Evolutionary conservation across 257 asterid species (phyloP).

Genomic region (Ligustrum vulgare): DNA sequence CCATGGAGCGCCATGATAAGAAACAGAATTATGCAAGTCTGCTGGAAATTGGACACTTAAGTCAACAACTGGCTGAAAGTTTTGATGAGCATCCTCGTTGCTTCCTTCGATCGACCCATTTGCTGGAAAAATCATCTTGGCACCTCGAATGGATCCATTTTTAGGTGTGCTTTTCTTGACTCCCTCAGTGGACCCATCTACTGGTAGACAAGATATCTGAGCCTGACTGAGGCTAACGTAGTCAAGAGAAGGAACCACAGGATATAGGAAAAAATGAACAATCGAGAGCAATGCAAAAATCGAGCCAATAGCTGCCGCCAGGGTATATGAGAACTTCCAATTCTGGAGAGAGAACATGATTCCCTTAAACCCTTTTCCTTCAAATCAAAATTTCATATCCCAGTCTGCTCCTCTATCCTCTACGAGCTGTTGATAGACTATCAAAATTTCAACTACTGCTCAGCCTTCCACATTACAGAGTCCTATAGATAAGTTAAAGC

Average conservation of each 20-base stretch:
- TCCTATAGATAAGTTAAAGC: slow-evolving; percentile 25
- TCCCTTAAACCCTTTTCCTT: slow-evolving; percentile 32
- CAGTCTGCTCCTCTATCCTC: slow-evolving; percentile 14
- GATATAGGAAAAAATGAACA: slow-evolving; percentile 67
- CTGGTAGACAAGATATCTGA: no score
- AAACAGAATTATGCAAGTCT: slow-evolving; percentile 69
- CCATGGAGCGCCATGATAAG: slow-evolving; percentile 90
- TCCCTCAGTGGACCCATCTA: slow-evolving; percentile 1
- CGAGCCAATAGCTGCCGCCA: slow-evolving; percentile 57
- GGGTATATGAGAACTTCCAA: slow-evolving; percentile 90
- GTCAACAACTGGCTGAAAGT: slow-evolving; percentile 38
- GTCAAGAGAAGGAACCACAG: slow-evolving; percentile 59
- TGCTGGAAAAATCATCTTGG: slow-evolving; percentile 11
- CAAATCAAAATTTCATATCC: background rate
- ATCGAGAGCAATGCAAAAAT: slow-evolving; percentile 62
- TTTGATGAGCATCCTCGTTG: slow-evolving; percentile 22
- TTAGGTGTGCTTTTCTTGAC: background rate
- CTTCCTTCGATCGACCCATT: slow-evolving; percentile 30
- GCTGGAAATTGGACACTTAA: slow-evolving; percentile 53
- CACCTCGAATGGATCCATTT: slow-evolving; percentile 22
- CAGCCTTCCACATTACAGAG: slow-evolving; percentile 21
- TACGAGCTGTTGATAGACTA: slow-evolving; percentile 7
- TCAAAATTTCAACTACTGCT: slow-evolving; percentile 13
- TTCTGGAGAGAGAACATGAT: slow-evolving; percentile 77
- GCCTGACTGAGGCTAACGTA: slow-evolving; percentile 37